These are phyloP conservation scores for Massarina eburnea DNA, from an alignment of 2,329 filamentous ascomycete species.

Conservation along the genomic window DNA sequence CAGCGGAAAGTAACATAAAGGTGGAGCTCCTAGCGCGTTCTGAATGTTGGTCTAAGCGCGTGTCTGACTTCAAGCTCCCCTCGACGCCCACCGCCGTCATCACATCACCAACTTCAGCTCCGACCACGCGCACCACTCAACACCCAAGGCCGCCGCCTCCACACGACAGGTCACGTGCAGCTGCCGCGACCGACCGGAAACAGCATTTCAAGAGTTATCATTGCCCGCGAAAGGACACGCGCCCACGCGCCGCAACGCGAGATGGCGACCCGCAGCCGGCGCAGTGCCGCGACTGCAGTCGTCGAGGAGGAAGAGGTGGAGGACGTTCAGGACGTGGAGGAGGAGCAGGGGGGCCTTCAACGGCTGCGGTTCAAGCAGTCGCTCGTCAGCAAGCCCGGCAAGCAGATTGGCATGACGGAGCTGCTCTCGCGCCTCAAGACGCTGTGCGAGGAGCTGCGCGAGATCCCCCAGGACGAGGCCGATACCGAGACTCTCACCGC, in stretches of 20 bases:
- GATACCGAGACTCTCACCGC: constrained; percentile 80
- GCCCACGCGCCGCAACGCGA: constrained; percentile 32
- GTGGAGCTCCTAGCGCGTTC: background rate
- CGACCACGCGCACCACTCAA: background rate
- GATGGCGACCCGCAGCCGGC: constrained; percentile 44
- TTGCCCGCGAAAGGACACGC: constrained; percentile 2
- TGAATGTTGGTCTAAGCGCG: constrained; percentile 14
- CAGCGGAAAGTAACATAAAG: background rate
- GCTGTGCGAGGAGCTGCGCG: constrained; percentile 78
- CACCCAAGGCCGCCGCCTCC: constrained; percentile 4
- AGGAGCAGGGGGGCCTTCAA: constrained; percentile 26
- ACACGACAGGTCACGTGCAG: constrained; percentile 5
- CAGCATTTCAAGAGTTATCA: background rate
- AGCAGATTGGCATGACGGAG: constrained; percentile 80
- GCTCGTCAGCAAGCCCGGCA: constrained; percentile 88
- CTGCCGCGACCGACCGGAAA: background rate
- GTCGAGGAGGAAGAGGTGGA: constrained; percentile 26
- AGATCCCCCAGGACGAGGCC: constrained; percentile 83
- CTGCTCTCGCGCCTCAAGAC: constrained; percentile 78
- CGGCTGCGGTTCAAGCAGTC: constrained; percentile 78
- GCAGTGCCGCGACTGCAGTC: constrained; percentile 38
- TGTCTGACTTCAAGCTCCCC: constrained; percentile 7
- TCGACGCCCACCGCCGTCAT: constrained; percentile 9
- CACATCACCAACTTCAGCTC: constrained; percentile 5
- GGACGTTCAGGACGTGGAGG: constrained; percentile 27